These are phyloP conservation scores for Henningerozyma blattae DNA, from an alignment of 805 yeast species.

Conservation along the genomic window DNA sequence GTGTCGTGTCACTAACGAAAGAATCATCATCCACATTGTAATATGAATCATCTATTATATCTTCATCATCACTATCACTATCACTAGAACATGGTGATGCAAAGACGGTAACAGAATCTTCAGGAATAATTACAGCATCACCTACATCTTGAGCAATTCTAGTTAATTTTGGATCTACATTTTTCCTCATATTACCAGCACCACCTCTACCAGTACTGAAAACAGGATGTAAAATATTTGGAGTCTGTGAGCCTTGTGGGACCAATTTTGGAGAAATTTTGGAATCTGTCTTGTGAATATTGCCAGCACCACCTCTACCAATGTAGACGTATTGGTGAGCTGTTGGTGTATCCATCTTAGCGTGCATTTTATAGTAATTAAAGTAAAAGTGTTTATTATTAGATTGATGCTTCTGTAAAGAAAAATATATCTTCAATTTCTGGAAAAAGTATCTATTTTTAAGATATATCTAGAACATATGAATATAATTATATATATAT, in stretches of 20 bases:
- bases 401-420: no score
- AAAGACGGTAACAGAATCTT: no score
- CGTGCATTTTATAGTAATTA: no score
- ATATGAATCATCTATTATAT: no score
- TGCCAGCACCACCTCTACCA: constrained; percentile 75
- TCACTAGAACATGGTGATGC: neutral
- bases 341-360: no score
- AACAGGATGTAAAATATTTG: constrained; percentile 41
- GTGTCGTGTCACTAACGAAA: neutral
- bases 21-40: neutral
- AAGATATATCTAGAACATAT: no score
- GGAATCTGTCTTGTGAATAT: constrained; percentile 34
- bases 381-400: no score
- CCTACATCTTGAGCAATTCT: constrained; percentile 53
- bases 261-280: constrained; percentile 43
- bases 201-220: constrained; percentile 74
- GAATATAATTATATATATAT: no score
- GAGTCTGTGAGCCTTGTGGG: constrained; percentile 50
- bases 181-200: constrained; percentile 60
- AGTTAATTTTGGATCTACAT: constrained; percentile 44
- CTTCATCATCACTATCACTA: neutral
- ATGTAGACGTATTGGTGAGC: neutral
- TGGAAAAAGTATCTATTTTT: no score
- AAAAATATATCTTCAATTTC: no score
- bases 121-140: constrained; percentile 4